A percentile compares a stretch with the other conserved stretches of the same genome.
phyloP scores from a whole-genome alignment of 805 yeast genomes.

The Cyberlindnera samutprakarnensis region DNA sequence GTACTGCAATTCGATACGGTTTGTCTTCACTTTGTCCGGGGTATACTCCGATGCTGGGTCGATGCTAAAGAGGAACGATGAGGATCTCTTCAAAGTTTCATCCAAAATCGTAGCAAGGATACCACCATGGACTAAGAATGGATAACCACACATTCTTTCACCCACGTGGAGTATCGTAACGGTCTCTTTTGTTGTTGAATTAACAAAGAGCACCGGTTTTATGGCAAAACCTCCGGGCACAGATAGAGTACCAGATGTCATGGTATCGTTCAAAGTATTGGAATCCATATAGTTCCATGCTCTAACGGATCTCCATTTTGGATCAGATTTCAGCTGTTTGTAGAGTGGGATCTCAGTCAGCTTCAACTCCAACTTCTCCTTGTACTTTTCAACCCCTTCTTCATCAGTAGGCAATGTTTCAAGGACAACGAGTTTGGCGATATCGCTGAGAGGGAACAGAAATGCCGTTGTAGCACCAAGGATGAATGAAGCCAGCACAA shows the following conservation, averaged over 20 bases:
- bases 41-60: conserved; percentile 31
- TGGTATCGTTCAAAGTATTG: conserved; percentile 23
- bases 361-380: conserved; percentile 34
- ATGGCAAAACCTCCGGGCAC: conserved; percentile 77
- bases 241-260: conserved; percentile 47
- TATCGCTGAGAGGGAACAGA: conserved; percentile 26
- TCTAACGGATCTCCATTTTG: conserved; percentile 30
- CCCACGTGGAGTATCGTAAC: conserved; percentile 73
- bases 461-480: conserved; percentile 29
- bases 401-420: conserved; percentile 19
- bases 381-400: conserved; percentile 23
- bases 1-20: conserved; percentile 44
- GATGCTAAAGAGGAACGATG: conserved; percentile 28
- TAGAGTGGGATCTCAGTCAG: conserved; percentile 45
- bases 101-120: conserved; percentile 73
- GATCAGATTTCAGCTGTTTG: conserved; percentile 34
- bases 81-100: conserved; percentile 59
- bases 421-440: conserved; percentile 22
- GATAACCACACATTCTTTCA: conserved; percentile 74
- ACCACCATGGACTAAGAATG: conserved; percentile 86
- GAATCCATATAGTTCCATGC: conserved; percentile 41
- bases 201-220: conserved; percentile 61
- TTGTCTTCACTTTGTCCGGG: conserved; percentile 36
- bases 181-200: conserved; percentile 47
- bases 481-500: conserved; percentile 21